Evolutionary conservation across 306 rosid species (phyloP).

Genomic region (Vicia sativa): DNA sequence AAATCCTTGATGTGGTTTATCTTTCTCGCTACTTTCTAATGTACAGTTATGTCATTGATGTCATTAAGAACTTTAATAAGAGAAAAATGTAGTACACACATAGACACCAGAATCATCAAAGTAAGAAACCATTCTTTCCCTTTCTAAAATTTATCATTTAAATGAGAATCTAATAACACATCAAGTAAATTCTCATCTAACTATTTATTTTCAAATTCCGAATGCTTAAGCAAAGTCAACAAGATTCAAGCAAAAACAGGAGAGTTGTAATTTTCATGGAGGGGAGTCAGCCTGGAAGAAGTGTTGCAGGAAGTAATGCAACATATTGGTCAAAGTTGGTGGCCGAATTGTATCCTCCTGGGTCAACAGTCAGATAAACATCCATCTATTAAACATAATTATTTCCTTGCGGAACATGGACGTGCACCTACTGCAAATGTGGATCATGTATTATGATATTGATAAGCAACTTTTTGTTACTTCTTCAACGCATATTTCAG

Average conservation of each 20-base stretch:
- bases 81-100: slow-evolving; percentile 46
- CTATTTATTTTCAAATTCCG: slow-evolving; percentile 42
- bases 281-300: slow-evolving; percentile 51
- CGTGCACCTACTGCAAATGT: slow-evolving; percentile 77
- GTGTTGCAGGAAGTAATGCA: slow-evolving; percentile 47
- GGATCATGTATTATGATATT: slow-evolving; percentile 70
- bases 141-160: slow-evolving; percentile 23
- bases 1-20: slow-evolving; percentile 13
- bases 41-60: slow-evolving; percentile 76
- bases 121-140: slow-evolving; percentile 49
- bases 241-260: slow-evolving; percentile 79
- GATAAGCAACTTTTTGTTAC: slow-evolving; percentile 20
- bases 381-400: slow-evolving; percentile 21
- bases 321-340: slow-evolving; percentile 79
- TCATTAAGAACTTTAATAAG: slow-evolving; percentile 61
- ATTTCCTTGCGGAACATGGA: slow-evolving; percentile 74
- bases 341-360: slow-evolving; percentile 66
- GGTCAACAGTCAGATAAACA: slow-evolving; percentile 73
- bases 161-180: slow-evolving; percentile 23
- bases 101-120: slow-evolving; percentile 52
- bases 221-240: slow-evolving; percentile 92
- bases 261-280: slow-evolving; percentile 55
- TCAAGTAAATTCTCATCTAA: slow-evolving; percentile 45
- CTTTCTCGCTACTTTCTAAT: slow-evolving; percentile 15
- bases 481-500: slow-evolving; percentile 34